A percentile compares a stretch with the other conserved stretches of the same genome.
Evolutionary conservation across 164 flowering plant genomes (phyloP).

Genomic region (Vitis vinifera): DNA sequence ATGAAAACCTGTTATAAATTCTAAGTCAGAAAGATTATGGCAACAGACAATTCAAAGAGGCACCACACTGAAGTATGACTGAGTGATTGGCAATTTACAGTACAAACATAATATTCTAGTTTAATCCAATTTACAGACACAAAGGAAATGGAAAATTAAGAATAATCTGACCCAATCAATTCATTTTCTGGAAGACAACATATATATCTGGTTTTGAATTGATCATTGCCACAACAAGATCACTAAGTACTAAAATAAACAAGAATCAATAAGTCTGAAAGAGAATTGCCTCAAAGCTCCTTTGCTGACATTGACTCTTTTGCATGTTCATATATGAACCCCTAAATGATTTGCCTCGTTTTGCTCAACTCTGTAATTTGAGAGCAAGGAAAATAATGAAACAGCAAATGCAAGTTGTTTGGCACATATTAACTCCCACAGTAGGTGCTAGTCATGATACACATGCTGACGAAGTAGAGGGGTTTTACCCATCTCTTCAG

Average conservation of each 20-base stretch:
- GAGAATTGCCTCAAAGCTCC: not conserved
- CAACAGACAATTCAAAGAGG: no score
- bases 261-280: not conserved
- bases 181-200: not conserved
- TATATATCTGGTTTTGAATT: not conserved
- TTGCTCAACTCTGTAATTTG: not conserved
- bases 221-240: not conserved
- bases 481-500: not conserved
- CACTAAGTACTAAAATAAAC: not conserved
- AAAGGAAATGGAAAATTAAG: no score
- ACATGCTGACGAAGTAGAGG: not conserved
- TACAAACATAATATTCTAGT: no score
- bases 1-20: no score
- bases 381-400: not conserved
- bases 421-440: not conserved
- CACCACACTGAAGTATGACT: no score
- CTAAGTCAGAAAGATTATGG: no score
- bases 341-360: not conserved
- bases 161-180: not conserved
- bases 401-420: not conserved
- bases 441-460: not conserved
- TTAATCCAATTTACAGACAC: no score
- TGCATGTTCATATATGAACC: not conserved
- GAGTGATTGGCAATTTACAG: no score
- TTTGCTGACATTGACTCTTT: constrained; percentile 1